Evolutionary conservation across 345 rosid genomes (phyloP), one percentile per base, ranked within the genome.

Genomic region (Hevea brasiliensis): DNA sequence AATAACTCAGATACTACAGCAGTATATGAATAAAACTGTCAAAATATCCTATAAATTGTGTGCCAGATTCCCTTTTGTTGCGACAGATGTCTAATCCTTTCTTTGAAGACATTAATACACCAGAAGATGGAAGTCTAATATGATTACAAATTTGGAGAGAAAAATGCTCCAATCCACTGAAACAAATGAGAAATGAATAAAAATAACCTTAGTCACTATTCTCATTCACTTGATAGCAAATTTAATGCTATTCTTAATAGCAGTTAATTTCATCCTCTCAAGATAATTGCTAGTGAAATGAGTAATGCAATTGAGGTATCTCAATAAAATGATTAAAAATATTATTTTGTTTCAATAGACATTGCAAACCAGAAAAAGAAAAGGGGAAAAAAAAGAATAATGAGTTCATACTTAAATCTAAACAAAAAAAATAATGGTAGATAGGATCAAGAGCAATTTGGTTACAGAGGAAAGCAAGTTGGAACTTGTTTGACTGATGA

Each of bases 401-500:
- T 32, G 2, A 32, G 4, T 32, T 2, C 37, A 32, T 32, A 4
- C 37, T 1, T 32, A 32, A 1, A 32, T 32, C 37, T n/a, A n/a
- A 59, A 35, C 15, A 24, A 29, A 20, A 8, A 56, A 32, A 32
- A 32, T 32, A 32, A 32, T 32, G 37, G 37, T 32, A 32, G 4
- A 32, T 32, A 2, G 37, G 37, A 32, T 32, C 37, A 32, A 4
- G 37, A 68, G 29, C 4, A 24, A 23, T 26, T 57, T 57, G 27
- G 23, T 23, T 24, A 21, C 11, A 57, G 29, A 23, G 13, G 13
- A 56, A 24, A 44, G 23, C 4, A 56, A 21, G 29, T 56, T 12
- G 23, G 61, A 95, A 92, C 87, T 83, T 94, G 83, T 94, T 57
- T 24, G 8, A 29, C 35, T 26, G 35, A 32, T 2, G 10, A 57